phyloP scores from a whole-genome alignment of 2,329 filamentous ascomycete genomes.

The Alternaria solani region DNA sequence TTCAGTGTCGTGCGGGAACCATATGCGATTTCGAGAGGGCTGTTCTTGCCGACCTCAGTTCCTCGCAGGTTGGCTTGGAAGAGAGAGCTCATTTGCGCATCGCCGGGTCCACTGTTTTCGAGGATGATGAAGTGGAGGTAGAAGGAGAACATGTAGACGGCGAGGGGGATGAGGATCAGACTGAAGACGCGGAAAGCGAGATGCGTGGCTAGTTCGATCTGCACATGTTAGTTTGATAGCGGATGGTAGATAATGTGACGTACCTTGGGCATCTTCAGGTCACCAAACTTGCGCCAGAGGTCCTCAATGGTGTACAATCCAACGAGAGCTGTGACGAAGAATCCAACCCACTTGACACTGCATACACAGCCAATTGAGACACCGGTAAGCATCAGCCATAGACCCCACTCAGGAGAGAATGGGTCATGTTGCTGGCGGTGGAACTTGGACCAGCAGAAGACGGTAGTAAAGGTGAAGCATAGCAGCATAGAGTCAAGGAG shows the following conservation, averaged over 20 bases:
- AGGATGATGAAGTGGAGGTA: slow-evolving; percentile 93
- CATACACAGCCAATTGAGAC: slow-evolving; percentile 97
- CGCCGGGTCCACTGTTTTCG: slow-evolving; percentile 91
- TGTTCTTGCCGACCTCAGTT: slow-evolving; percentile 92
- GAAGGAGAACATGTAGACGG: slow-evolving; percentile 96
- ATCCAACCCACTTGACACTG: slow-evolving; percentile 97
- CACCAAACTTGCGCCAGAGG: slow-evolving; percentile 97
- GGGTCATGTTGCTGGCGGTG: slow-evolving; percentile 85
- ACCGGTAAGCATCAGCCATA: slow-evolving; percentile 93
- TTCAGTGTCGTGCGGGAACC: slow-evolving; percentile 93
- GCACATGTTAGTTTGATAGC: slow-evolving; percentile 36
- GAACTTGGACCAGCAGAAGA: slow-evolving; percentile 97
- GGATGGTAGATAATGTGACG: neutral
- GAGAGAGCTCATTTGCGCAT: slow-evolving; percentile 99
- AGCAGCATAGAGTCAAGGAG: slow-evolving; percentile 98
- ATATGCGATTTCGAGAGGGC: slow-evolving; percentile 87
- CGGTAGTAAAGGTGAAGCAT: slow-evolving; percentile 97
- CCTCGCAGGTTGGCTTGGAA: slow-evolving; percentile 97
- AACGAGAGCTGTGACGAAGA: slow-evolving; percentile 94
- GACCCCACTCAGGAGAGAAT: slow-evolving; percentile 91
- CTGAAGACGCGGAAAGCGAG: slow-evolving; percentile 81
- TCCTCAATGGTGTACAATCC: slow-evolving; percentile 96
- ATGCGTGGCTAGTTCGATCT: slow-evolving; percentile 76
- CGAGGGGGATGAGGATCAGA: slow-evolving; percentile 84
- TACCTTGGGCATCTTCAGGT: slow-evolving; percentile 87